phyloP scores from a whole-genome alignment of 2,329 filamentous ascomycete species.

The Neonectria neomacrospora region DNA sequence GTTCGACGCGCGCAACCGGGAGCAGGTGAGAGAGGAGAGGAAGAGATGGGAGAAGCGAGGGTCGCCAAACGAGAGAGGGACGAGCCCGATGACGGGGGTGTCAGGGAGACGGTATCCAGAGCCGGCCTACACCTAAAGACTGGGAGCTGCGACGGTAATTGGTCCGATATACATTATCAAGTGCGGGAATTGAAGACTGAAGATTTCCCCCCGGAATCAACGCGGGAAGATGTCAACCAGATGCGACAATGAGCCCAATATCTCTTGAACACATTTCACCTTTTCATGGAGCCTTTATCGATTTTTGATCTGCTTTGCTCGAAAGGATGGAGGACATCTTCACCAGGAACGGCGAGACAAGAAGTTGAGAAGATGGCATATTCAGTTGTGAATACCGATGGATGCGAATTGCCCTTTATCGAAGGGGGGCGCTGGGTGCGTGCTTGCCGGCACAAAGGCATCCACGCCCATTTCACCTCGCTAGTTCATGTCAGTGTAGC shows the following conservation, averaged over 20 bases:
- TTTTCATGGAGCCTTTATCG: background rate
- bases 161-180: background rate
- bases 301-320: background rate
- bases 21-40: slow-evolving; percentile 48
- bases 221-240: background rate
- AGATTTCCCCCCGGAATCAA: background rate
- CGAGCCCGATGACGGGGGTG: slow-evolving; percentile 48
- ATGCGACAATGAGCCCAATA: background rate
- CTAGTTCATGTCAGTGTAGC: background rate
- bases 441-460: background rate
- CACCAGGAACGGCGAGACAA: background rate
- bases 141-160: background rate
- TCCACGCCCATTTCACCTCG: background rate
- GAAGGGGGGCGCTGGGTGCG: background rate
- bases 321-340: background rate
- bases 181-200: background rate
- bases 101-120: slow-evolving; percentile 54
- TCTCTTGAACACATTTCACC: background rate
- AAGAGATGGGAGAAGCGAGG: slow-evolving; percentile 51
- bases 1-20: slow-evolving; percentile 49
- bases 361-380: background rate
- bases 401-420: background rate
- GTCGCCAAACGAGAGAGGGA: slow-evolving; percentile 46
- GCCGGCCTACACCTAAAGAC: slow-evolving; percentile 45
- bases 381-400: background rate